Evolutionary conservation across 176 grass and related monocot genomes (phyloP).

Genomic region (Eleusine coracana): DNA sequence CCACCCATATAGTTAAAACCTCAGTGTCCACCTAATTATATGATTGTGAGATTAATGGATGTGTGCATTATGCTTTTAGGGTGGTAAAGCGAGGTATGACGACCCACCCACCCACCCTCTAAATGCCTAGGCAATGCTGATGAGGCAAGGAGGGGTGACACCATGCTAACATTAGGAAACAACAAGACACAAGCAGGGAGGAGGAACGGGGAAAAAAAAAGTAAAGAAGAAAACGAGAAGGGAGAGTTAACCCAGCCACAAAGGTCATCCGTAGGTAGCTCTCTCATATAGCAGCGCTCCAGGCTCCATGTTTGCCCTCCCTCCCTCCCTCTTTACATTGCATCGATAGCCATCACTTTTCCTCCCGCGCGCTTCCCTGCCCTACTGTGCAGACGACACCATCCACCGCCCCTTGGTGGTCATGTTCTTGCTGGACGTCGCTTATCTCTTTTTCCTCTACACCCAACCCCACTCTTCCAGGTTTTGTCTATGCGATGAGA

Average conservation of each 20-base stretch:
- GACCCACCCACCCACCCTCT: too few relatives aligned
- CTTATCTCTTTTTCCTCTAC: background rate
- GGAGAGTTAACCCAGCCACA: background rate
- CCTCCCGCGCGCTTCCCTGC: background rate
- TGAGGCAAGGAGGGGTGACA: background rate
- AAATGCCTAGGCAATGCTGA: too few relatives aligned
- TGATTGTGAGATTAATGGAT: background rate
- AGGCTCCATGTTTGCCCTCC: background rate
- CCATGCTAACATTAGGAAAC: background rate
- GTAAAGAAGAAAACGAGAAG: background rate
- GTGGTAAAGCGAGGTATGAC: too few relatives aligned
- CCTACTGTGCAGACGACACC: background rate
- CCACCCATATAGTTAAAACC: background rate
- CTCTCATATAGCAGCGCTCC: too few relatives aligned
- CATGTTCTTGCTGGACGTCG: background rate
- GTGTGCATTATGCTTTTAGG: background rate
- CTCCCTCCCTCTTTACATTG: background rate
- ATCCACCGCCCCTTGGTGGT: background rate
- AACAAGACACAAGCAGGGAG: background rate
- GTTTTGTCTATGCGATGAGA: background rate
- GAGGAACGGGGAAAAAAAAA: background rate
- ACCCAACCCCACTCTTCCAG: background rate
- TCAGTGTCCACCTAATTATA: background rate
- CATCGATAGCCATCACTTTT: background rate
- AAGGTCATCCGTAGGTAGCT: background rate